Conservation (phyloP, 176 grass and related monocot genomes). For the Oryza longistaminata region DNA sequence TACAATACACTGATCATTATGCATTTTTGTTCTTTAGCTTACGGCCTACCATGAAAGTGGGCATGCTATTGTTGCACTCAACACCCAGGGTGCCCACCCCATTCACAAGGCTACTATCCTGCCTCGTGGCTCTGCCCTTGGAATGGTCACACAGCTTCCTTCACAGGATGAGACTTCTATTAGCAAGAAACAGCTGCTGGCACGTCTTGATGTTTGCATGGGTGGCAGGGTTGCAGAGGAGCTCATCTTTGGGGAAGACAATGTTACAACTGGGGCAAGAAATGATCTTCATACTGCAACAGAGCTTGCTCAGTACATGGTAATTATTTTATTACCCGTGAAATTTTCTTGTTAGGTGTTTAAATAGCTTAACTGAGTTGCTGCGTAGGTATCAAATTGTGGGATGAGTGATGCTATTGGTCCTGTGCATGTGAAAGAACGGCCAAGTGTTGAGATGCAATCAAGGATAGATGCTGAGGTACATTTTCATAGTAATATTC, state of each 20-base stretch:
- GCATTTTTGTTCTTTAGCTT: conserved; percentile 55
- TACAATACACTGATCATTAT: background rate
- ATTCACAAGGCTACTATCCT: conserved; percentile 98
- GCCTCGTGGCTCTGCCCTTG: conserved; percentile 88
- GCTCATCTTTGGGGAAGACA: conserved; percentile 97
- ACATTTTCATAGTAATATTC: conserved; percentile 17
- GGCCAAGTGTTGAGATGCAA: conserved; percentile 87
- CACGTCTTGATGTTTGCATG: conserved; percentile 99
- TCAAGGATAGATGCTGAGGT: conserved; percentile 97
- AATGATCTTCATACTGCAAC: conserved; percentile 91
- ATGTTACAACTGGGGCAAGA: conserved; percentile 91
- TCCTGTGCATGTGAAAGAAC: conserved; percentile 90
- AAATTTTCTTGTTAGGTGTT: conserved; percentile 11
- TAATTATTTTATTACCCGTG: conserved; percentile 38
- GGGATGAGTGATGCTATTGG: conserved; percentile 95
- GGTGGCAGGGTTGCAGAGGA: conserved; percentile 97
- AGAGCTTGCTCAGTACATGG: conserved; percentile 99
- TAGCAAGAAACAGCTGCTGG: conserved; percentile 95
- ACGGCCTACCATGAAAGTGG: conserved; percentile 99
- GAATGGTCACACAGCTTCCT: conserved; percentile 98
- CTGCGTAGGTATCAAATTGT: conserved; percentile 86
- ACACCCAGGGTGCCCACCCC: conserved; percentile 85
- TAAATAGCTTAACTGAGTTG: conserved; percentile 26
- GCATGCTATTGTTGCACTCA: conserved; percentile 96
- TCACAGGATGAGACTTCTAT: conserved; percentile 96